phyloP scores from a whole-genome alignment of 768 basidiomycete species.

The Tulasnella sp. region DNA sequence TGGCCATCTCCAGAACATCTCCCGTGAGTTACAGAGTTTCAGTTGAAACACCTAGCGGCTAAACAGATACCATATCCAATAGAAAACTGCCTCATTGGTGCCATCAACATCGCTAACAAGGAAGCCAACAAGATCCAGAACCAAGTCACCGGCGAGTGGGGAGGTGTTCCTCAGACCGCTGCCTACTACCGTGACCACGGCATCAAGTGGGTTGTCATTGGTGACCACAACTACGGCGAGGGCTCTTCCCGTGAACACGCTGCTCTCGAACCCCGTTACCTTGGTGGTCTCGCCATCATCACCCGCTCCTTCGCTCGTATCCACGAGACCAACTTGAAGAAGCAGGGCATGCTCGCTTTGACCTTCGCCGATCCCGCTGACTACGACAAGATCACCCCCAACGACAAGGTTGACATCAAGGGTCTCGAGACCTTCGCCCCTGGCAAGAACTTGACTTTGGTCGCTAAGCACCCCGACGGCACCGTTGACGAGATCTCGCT shows the following conservation, averaged over 20 bases:
- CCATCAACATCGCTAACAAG: constrained; percentile 91
- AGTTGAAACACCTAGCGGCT: background rate
- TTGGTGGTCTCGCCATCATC: constrained; percentile 94
- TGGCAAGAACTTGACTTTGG: constrained; percentile 83
- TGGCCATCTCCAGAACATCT: constrained; percentile 97
- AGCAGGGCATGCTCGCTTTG: constrained; percentile 97
- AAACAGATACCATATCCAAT: background rate
- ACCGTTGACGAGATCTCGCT: constrained; percentile 67
- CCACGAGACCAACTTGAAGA: constrained; percentile 98
- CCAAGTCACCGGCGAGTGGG: constrained; percentile 81
- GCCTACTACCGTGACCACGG: constrained; percentile 84
- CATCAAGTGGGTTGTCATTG: constrained; percentile 96
- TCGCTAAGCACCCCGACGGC: constrained; percentile 79
- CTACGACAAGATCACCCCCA: constrained; percentile 86
- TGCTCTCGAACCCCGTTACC: constrained; percentile 90
- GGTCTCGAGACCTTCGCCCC: constrained; percentile 87
- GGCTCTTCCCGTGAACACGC: constrained; percentile 98
- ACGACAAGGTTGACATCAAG: constrained; percentile 83
- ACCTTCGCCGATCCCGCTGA: constrained; percentile 89
- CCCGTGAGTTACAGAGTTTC: constrained; percentile 52
- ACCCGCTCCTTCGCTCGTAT: constrained; percentile 96
- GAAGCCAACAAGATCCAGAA: constrained; percentile 96
- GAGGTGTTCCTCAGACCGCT: constrained; percentile 77
- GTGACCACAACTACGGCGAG: constrained; percentile 95
- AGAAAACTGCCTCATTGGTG: constrained; percentile 98